These are phyloP conservation scores for Anaeromyces robustus DNA, from an alignment of 192 early-diverging fungal genomes.

Conservation along the genomic window DNA sequence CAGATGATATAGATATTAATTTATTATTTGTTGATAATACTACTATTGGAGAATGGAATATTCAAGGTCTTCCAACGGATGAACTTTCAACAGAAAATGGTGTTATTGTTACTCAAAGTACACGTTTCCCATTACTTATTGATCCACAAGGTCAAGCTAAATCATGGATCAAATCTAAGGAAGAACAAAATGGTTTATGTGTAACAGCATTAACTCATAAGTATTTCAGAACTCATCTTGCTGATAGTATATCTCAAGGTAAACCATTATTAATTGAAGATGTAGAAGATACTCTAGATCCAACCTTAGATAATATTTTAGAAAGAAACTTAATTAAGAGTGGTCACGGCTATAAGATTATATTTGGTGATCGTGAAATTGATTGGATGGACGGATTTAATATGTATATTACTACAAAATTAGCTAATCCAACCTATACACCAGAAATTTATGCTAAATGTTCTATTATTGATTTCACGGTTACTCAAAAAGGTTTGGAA, in stretches of 20 bases:
- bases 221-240: slow-evolving; percentile 46
- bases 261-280: slow-evolving; percentile 48
- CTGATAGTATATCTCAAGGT: slow-evolving; percentile 39
- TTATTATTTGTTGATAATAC: slow-evolving; percentile 41
- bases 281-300: slow-evolving; percentile 42
- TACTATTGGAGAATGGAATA: slow-evolving; percentile 48
- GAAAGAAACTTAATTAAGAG: slow-evolving; percentile 46
- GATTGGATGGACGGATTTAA: slow-evolving; percentile 40
- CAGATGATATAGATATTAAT: slow-evolving; percentile 40
- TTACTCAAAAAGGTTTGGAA: slow-evolving; percentile 42
- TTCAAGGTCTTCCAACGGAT: slow-evolving; percentile 48
- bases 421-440: slow-evolving; percentile 47
- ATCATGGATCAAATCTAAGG: slow-evolving; percentile 47
- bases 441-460: slow-evolving; percentile 51
- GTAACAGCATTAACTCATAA: slow-evolving; percentile 33
- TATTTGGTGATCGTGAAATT: slow-evolving; percentile 49
- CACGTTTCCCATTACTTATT: slow-evolving; percentile 41
- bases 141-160: slow-evolving; percentile 50
- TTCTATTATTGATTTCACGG: slow-evolving; percentile 48
- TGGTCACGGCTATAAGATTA: slow-evolving; percentile 36
- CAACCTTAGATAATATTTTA: slow-evolving; percentile 47
- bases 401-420: slow-evolving; percentile 44
- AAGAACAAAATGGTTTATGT: slow-evolving; percentile 42
- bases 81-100: slow-evolving; percentile 48
- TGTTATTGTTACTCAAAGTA: slow-evolving; percentile 42